A percentile compares a stretch with the other conserved stretches of the same genome.
phyloP scores from a whole-genome alignment of 495 filamentous ascomycete genomes.

The Talaromyces trachyspermus region DNA sequence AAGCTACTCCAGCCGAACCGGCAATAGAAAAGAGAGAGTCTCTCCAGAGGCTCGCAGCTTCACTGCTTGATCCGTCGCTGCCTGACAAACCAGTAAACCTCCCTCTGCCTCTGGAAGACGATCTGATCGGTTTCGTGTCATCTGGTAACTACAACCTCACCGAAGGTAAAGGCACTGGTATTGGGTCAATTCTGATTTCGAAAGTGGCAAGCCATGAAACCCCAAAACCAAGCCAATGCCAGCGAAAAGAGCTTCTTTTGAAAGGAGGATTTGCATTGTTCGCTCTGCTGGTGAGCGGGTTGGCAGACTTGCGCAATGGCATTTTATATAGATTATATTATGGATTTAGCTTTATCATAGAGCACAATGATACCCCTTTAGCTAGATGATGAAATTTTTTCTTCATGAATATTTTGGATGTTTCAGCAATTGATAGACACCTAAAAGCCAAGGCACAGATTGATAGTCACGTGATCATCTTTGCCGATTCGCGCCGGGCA shows the following conservation, averaged over 20 bases:
- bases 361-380: slow-evolving; percentile 13
- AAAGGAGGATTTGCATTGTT: slow-evolving; percentile 63
- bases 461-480: background rate
- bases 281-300: slow-evolving; percentile 67
- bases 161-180: slow-evolving; percentile 65
- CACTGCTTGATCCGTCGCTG: slow-evolving; percentile 28
- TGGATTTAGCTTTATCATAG: background rate
- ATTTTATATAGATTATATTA: slow-evolving; percentile 46
- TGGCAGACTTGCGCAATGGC: slow-evolving; percentile 77
- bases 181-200: slow-evolving; percentile 61
- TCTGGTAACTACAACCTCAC: slow-evolving; percentile 76
- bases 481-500: background rate
- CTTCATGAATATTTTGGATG: too few species aligned
- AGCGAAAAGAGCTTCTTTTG: slow-evolving; percentile 19
- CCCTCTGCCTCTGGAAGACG: slow-evolving; percentile 59
- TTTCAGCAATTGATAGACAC: too few species aligned
- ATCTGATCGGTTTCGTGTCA: slow-evolving; percentile 88
- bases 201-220: slow-evolving; percentile 33
- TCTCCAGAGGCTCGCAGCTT: slow-evolving; percentile 46
- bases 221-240: slow-evolving; percentile 10
- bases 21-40: slow-evolving; percentile 28
- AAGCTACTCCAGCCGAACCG: slow-evolving; percentile 7
- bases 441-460: background rate
- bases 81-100: slow-evolving; percentile 51
- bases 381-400: background rate